phyloP scores from a whole-genome alignment of 192 early-diverging fungal species.

The Dissophora globulifera region DNA sequence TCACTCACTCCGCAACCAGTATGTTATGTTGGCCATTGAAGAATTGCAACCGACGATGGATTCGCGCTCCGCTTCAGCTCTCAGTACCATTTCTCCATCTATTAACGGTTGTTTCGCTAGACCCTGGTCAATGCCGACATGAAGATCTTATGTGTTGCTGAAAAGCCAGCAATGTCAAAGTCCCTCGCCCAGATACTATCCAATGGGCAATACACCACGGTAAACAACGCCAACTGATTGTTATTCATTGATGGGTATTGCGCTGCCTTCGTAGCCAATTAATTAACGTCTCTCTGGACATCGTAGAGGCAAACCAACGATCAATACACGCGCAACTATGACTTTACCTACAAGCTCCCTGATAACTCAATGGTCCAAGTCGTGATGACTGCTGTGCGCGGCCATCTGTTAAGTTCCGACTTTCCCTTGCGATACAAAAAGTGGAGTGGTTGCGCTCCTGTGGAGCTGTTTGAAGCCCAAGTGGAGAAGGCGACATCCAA shows the following conservation, averaged over 20 bases:
- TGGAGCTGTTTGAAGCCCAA: constrained; percentile 73
- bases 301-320: constrained; percentile 58
- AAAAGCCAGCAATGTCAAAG: constrained; percentile 92
- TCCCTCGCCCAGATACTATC: constrained; percentile 83
- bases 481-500: constrained; percentile 66
- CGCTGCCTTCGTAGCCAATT: no score
- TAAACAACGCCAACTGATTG: no score
- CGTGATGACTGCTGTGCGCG: constrained; percentile 85
- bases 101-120: no score
- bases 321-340: constrained; percentile 83
- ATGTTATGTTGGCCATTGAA: no score
- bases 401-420: constrained; percentile 79
- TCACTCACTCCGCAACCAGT: no score
- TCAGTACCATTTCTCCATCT: no score
- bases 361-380: constrained; percentile 66
- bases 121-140: constrained; percentile 35
- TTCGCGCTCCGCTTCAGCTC: no score
- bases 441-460: constrained; percentile 73
- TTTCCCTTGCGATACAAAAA: constrained; percentile 68
- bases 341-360: constrained; percentile 73
- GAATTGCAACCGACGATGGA: no score
- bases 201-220: constrained; percentile 52
- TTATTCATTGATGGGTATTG: no score
- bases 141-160: constrained; percentile 94
- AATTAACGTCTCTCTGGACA: no score